These are phyloP conservation scores for Carpinus fangiana DNA, from an alignment of 306 rosid genomes.

Conservation along the genomic window DNA sequence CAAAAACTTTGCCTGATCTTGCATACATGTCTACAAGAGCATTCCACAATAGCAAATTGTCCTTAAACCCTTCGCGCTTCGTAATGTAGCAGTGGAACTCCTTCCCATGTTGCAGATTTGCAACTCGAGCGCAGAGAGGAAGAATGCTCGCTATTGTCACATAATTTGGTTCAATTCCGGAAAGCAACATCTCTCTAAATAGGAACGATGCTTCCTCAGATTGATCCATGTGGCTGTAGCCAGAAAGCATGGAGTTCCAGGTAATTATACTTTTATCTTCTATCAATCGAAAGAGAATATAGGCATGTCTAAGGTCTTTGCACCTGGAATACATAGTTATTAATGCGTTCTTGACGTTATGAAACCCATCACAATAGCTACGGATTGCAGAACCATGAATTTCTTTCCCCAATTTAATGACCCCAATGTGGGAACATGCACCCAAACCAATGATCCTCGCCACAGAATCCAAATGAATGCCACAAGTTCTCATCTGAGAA, in stretches of 20 bases:
- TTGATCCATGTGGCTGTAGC: conserved; percentile 59
- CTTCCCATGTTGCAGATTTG: conserved; percentile 83
- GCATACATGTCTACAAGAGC: conserved; percentile 88
- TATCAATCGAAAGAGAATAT: conserved; percentile 47
- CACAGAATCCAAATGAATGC: conserved; percentile 62
- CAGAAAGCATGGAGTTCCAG: conserved; percentile 90
- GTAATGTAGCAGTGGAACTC: conserved; percentile 85
- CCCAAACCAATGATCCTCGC: conserved; percentile 64
- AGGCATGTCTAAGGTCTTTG: conserved; percentile 64
- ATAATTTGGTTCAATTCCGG: conserved; percentile 62
- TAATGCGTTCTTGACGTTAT: conserved; percentile 61
- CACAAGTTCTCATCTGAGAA: conserved; percentile 60
- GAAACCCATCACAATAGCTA: conserved; percentile 40
- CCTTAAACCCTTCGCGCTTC: conserved; percentile 51
- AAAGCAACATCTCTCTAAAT: conserved; percentile 68
- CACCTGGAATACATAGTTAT: conserved; percentile 96
- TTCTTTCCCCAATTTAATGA: conserved; percentile 71
- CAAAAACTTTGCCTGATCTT: conserved; percentile 72
- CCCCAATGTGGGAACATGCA: conserved; percentile 77
- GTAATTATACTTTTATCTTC: conserved; percentile 59
- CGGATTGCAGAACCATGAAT: conserved; percentile 75
- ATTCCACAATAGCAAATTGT: conserved; percentile 67
- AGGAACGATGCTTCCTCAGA: conserved; percentile 70
- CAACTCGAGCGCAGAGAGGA: conserved; percentile 87
- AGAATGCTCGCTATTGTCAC: conserved; percentile 87